Evolutionary conservation across 257 asterid species (phyloP), one percentile per base, ranked within the genome.

Genomic region (Scutellaria barbata): DNA sequence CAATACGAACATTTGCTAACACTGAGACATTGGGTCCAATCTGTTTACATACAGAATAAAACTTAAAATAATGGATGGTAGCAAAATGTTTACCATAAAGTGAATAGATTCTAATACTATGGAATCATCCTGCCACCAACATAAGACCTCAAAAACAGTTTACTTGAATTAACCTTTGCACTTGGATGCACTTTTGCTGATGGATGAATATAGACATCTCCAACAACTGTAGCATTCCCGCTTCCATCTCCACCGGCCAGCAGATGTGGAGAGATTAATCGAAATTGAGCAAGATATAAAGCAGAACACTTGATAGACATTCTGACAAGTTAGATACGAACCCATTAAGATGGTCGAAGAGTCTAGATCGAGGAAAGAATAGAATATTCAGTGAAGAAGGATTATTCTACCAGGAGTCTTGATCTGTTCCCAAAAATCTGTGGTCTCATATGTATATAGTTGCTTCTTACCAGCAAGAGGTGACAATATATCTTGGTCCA

Each of bases 341-440:
- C 56, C 72, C 42, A 66, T 74, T 53, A 18, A 39, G 68, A 51
- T 17, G 61, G 74, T 57, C 52, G 43, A 60, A 63, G 30, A 18
- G 74, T 63, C 20, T 12, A 17, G 33, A 54, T 42, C 42, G 41
- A 22, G 68, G 46, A 59, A 74, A 64, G 12, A 73, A 71, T 52
- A 48, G 59, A 50, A 48, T 25, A 17, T 30, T 25, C 2, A 48
- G 54, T 37, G 52, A 73, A 59, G 14, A 35, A 68, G 52, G 51
- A 35, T 40, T 13, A 14, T 61, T 55, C 46, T 80, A 91, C 97
- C 96, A 54, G 96, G 96, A 18, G 90, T 87, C 77, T 89, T 92
- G 83, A 92, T 92, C 75, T 92, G 97, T 79, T 92, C 96, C 97
- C 97, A 92, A 71, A 89, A 92, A 75, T 87, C 96, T 57, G 76